Evolutionary conservation across 106 monocot genomes (phyloP), one percentile per base, ranked within the genome.

Genomic region (Acorus calamus): DNA sequence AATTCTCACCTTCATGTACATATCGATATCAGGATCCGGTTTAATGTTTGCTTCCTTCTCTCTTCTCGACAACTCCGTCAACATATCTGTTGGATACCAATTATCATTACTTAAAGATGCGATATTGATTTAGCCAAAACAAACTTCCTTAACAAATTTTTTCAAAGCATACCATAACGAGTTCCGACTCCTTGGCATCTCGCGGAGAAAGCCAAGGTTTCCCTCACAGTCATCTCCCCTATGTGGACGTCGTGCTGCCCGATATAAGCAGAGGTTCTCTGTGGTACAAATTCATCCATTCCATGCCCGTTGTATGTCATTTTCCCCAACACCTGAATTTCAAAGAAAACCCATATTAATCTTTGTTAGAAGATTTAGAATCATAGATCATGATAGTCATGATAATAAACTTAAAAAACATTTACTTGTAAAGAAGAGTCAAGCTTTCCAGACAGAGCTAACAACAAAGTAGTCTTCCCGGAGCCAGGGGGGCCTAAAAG

Each of bases 141-240:
- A 11, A 4, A 41, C 9, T 43, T n/a, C n/a, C 45, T 47, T 12
- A 5, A 14, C 28, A 28, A 62, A 14, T 66, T 60, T 9, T 51
- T 44, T 49, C 11, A 7, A 44, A 9, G 42, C 62, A 50, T 69
- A 81, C 85, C 85, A 57, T 81, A 76, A 10, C 76, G 75, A 50
- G 72, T 53, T 47, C 85, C 85, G 3, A 81, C 76, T 50, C 85
- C 85, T 57, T 81, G 85, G 57, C 78, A 81, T 70, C 77, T 81
- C 12, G 85, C 71, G 12, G 85, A 86, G 72, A 86, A 86, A 45
- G 74, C 64, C 54, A 86, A 50, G 4, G 85, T 86, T 47, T 86
- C 85, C 53, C 85, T 64, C 8, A 86, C 85, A 4, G 85, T 86
- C 75, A 86, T 55, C 54, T 86, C 81, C 4, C 81, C 81, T n/a